Evolutionary conservation across 1,284 basidiomycete species (phyloP), one percentile per base, ranked within the genome.

Genomic region (Tetrapyrgos nigripes): DNA sequence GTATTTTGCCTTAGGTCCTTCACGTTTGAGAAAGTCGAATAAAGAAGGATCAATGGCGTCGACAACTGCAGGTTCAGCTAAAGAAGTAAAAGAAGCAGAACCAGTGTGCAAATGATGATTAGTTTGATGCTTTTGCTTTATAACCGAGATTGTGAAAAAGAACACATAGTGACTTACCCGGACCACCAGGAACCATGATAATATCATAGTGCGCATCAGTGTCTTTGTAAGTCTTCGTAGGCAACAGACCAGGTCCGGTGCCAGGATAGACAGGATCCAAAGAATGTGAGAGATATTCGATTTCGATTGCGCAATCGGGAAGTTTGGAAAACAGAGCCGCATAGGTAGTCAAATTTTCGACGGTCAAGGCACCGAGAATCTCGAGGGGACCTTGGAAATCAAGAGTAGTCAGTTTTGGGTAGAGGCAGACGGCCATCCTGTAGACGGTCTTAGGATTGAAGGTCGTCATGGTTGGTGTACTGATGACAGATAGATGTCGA

Each of bases 341-440:
- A 4, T 31, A 23, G n/a, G 26, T 26, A 11, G 50, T 21, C 8
- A 64, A 59, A 49, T 64, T 65, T 35, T 69, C 63, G 29, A 68
- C 63, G 13, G 65, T 66, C 13, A 75, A 50, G 21, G 67, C 64
- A 40, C 69, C 68, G 23, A 75, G 60, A 8, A 75, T 53, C 46
- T 74, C 71, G n/a, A 73, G 55, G 8, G 71, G 68, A 3, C 73
- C 73, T 63, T 73, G 70, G 51, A 66, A 74, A 55, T 74, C 73
- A 28, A 69, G 64, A 14, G 61, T 61, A 21, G 68, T 68, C 19
- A 70, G 67, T n/a, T 61, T 63, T 17, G 68, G 66, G 51, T 66
- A 73, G 33, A 73, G 62, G 55, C 73, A 74, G 26, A 73, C 65
- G 5, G 69, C 72, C n/a, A 72, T 50, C 23, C 55, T 40, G 45